phyloP scores from a whole-genome alignment of 805 yeast species.

The Yamadazyma phyllophila region DNA sequence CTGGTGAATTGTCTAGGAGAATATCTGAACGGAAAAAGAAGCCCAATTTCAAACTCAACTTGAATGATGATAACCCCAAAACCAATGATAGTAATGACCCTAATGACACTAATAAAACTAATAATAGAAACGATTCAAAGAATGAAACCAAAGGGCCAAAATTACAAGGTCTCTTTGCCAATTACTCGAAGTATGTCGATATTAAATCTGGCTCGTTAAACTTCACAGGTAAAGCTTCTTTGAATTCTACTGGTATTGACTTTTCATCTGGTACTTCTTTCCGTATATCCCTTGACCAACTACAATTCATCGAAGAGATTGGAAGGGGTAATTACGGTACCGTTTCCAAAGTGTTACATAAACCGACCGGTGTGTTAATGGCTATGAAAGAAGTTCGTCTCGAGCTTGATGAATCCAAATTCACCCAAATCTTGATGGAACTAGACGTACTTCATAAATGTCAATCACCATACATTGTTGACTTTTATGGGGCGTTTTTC shows the following conservation, averaged over 20 bases:
- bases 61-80: conserved; percentile 17
- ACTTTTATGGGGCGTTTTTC: conserved; percentile 95
- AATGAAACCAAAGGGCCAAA: conserved; percentile 25
- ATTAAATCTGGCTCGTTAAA: conserved; percentile 88
- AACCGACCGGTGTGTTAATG: conserved; percentile 88
- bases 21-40: conserved; percentile 38
- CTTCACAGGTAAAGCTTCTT: conserved; percentile 89
- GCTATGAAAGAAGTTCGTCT: conserved; percentile 96
- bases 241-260: conserved; percentile 89
- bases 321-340: conserved; percentile 98
- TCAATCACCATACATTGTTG: conserved; percentile 86
- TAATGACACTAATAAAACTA: neutral
- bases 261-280: conserved; percentile 87
- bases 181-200: conserved; percentile 84
- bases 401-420: conserved; percentile 90
- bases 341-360: conserved; percentile 88
- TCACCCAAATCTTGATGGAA: conserved; percentile 94
- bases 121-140: conserved; percentile 16
- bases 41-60: conserved; percentile 38
- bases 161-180: conserved; percentile 68
- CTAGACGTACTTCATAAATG: conserved; percentile 91
- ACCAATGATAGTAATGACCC: conserved; percentile 6
- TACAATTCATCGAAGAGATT: conserved; percentile 78
- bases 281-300: conserved; percentile 79
- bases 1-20: conserved; percentile 37